Conservation (phyloP, 331 rosid genomes). For the Quercus lobata region DNA sequence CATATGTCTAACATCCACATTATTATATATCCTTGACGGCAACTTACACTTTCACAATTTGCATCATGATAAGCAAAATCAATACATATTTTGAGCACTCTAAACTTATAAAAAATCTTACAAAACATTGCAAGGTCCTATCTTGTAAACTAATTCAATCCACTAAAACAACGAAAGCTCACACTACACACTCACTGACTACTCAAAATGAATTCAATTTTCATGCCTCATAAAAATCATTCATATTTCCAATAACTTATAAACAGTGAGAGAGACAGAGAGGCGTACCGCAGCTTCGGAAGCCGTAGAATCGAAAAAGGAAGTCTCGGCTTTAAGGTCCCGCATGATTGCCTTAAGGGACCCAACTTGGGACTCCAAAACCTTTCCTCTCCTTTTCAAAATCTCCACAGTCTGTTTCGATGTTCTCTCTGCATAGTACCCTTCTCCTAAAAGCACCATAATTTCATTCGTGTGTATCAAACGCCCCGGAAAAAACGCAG, state of each 20-base stretch:
- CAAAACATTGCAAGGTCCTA: too few species aligned
- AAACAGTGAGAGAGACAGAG: neutral
- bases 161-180: too few species aligned
- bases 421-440: conserved; percentile 74
- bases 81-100: neutral
- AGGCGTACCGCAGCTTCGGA: conserved; percentile 58
- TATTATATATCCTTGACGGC: neutral
- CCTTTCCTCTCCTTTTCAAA: conserved; percentile 69
- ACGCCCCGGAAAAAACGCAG: conserved; percentile 91
- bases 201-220: neutral
- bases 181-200: too few species aligned
- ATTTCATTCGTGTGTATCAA: conserved; percentile 89
- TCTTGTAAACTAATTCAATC: too few species aligned
- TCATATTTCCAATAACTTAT: neutral
- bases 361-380: conserved; percentile 62
- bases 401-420: conserved; percentile 74
- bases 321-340: conserved; percentile 63
- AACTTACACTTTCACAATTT: neutral
- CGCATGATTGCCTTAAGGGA: conserved; percentile 57
- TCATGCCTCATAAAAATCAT: neutral
- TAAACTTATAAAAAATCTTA: neutral
- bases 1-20: neutral
- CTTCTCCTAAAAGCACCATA: conserved; percentile 87
- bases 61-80: neutral
- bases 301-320: conserved; percentile 55